Evolutionary conservation across 108 stramenopile genomes (phyloP).

Genomic region (Ochromonas danica): DNA sequence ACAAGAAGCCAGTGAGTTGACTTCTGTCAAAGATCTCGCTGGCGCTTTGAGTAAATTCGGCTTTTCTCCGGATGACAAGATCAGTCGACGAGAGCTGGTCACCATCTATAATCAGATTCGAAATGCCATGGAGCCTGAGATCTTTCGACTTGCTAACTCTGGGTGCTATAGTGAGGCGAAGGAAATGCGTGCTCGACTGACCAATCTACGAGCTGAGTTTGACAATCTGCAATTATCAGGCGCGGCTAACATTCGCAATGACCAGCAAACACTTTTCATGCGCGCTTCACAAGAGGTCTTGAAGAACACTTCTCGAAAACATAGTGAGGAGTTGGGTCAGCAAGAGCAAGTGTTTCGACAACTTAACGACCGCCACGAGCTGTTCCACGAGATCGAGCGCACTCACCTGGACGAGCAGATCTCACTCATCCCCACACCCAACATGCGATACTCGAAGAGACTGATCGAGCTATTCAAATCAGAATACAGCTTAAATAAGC

Average conservation of each 20-base stretch:
- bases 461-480: neutral
- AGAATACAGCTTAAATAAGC: conserved; percentile 4
- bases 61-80: conserved; percentile 1
- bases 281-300: neutral
- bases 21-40: neutral
- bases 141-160: neutral
- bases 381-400: neutral
- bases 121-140: conserved; percentile 2
- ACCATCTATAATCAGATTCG: neutral
- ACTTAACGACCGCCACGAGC: neutral
- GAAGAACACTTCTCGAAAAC: neutral
- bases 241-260: neutral
- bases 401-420: neutral
- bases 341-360: neutral
- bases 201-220: conserved; percentile 3
- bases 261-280: neutral
- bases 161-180: neutral
- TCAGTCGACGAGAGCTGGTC: neutral
- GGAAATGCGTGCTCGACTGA: conserved; percentile 11
- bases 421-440: neutral
- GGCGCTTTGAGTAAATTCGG: neutral
- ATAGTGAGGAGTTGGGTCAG: neutral
- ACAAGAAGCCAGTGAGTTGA: neutral
- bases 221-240: neutral
- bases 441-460: conserved; percentile 22